phyloP scores from a whole-genome alignment of 768 basidiomycete genomes.

The Lactarius akahatsu region DNA sequence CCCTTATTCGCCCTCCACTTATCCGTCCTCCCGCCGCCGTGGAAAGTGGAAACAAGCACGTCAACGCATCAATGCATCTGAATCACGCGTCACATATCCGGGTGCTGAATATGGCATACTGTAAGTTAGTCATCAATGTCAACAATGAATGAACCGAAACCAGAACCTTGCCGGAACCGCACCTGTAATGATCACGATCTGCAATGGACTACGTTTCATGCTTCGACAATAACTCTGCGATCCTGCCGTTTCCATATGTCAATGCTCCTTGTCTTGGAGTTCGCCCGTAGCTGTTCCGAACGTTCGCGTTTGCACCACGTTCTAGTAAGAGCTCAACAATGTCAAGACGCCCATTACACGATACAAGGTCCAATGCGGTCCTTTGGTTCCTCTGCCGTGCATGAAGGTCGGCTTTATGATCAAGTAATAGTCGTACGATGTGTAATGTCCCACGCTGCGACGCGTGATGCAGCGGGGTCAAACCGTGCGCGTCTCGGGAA shows the following conservation, averaged over 20 bases:
- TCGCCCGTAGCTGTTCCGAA: neutral
- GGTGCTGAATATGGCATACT: too few relatives aligned
- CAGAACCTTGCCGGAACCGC: too few relatives aligned
- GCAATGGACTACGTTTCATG: neutral
- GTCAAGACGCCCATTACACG: neutral
- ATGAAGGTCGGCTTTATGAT: neutral
- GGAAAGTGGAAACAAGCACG: too few relatives aligned
- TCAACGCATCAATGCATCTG: too few relatives aligned
- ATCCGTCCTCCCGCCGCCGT: too few relatives aligned
- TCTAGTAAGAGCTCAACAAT: neutral
- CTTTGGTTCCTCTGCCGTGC: neutral
- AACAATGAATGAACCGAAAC: too few relatives aligned
- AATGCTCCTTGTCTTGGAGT: constrained; percentile 2
- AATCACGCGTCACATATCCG: too few relatives aligned
- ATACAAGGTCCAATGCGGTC: constrained; percentile 4
- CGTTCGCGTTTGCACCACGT: neutral
- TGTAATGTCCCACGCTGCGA: neutral
- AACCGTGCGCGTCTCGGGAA: neutral
- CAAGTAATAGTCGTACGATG: neutral
- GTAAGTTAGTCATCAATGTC: too few relatives aligned
- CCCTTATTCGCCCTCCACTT: too few relatives aligned
- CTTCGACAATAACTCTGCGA: neutral
- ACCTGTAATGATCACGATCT: too few relatives aligned
- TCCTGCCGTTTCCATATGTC: neutral
- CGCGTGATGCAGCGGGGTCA: neutral